Evolutionary conservation across 2,329 filamentous ascomycete species (phyloP).

Genomic region (Ilyonectria robusta): DNA sequence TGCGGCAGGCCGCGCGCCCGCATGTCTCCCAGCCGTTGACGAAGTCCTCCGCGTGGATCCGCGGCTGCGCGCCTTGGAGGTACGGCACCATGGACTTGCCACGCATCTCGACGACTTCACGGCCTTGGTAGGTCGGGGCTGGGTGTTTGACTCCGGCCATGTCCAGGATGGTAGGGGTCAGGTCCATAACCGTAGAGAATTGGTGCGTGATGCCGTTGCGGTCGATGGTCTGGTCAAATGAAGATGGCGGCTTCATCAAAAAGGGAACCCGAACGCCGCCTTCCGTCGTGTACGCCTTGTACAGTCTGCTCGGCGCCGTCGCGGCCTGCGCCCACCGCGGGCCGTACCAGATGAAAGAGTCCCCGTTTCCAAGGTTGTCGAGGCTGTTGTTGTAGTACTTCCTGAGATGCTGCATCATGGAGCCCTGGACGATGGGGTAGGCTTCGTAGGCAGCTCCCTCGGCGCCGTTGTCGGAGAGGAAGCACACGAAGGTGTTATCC

Average conservation of each 20-base stretch:
- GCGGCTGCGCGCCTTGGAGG: slow-evolving; percentile 54
- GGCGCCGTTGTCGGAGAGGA: slow-evolving; percentile 74
- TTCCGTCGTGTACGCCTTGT: slow-evolving; percentile 60
- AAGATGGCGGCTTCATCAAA: slow-evolving; percentile 53
- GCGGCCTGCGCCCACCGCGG: slow-evolving; percentile 49
- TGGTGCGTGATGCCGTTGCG: slow-evolving; percentile 33
- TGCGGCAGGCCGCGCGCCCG: slow-evolving; percentile 65
- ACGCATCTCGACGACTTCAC: slow-evolving; percentile 65
- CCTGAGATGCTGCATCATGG: slow-evolving; percentile 43
- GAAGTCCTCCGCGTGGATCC: slow-evolving; percentile 64
- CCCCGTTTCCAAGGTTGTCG: slow-evolving; percentile 30
- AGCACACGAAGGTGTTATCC: slow-evolving; percentile 75
- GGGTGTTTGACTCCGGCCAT: slow-evolving; percentile 61
- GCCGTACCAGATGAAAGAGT: slow-evolving; percentile 39
- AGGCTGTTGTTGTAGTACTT: slow-evolving; percentile 38
- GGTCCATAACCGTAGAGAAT: slow-evolving; percentile 62
- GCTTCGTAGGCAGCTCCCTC: slow-evolving; percentile 65
- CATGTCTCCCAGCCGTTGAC: slow-evolving; percentile 70
- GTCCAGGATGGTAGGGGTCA: slow-evolving; percentile 63
- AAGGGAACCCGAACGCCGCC: slow-evolving; percentile 68
- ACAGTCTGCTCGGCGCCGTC: slow-evolving; percentile 55
- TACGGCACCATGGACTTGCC: slow-evolving; percentile 62
- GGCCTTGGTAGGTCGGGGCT: slow-evolving; percentile 55
- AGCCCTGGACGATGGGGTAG: slow-evolving; percentile 31
- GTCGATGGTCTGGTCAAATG: slow-evolving; percentile 27